These are phyloP conservation scores for Halophytophthora polymorphica DNA, from an alignment of 352 stramenopile species.

Conservation along the genomic window DNA sequence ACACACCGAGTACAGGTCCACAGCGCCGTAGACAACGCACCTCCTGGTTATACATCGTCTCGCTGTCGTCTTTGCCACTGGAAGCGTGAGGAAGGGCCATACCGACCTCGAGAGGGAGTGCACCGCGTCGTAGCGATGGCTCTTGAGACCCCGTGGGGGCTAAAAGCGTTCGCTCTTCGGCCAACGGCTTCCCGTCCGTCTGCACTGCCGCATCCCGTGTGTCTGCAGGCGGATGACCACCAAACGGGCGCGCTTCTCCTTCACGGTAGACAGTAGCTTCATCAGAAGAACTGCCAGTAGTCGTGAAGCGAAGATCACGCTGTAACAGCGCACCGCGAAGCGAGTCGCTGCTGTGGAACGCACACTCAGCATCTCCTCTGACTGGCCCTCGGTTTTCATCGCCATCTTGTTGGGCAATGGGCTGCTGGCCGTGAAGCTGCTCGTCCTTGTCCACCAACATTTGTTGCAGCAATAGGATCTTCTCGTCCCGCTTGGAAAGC, in stretches of 20 bases:
- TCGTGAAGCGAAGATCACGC: too few species aligned
- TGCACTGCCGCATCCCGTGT: background rate
- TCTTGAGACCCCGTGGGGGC: conserved; percentile 8
- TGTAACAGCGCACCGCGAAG: too few species aligned
- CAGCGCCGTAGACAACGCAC: conserved; percentile 3
- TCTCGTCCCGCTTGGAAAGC: conserved; percentile 21
- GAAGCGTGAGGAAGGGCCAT: background rate
- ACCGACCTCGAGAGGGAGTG: too few species aligned
- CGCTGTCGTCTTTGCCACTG: background rate
- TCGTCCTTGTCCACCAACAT: conserved; percentile 10
- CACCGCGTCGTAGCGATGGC: background rate
- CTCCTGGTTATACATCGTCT: conserved; percentile 7
- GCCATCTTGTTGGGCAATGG: background rate
- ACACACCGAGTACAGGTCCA: background rate
- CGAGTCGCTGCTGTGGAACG: too few species aligned
- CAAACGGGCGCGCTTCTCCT: background rate
- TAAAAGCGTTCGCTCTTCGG: conserved; percentile 13
- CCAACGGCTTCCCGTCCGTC: background rate
- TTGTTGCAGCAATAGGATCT: conserved; percentile 20
- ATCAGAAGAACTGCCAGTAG: too few species aligned
- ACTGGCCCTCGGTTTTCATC: conserved; percentile 2
- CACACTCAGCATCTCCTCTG: too few species aligned
- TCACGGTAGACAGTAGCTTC: too few species aligned
- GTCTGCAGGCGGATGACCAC: background rate
- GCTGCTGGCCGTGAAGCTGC: background rate